Percentiles rank a stretch among this genome's conserved stretches.
These are phyloP conservation scores for Fraxinus quadrangulata DNA, from an alignment of 257 asterid genomes.

Conservation along the genomic window DNA sequence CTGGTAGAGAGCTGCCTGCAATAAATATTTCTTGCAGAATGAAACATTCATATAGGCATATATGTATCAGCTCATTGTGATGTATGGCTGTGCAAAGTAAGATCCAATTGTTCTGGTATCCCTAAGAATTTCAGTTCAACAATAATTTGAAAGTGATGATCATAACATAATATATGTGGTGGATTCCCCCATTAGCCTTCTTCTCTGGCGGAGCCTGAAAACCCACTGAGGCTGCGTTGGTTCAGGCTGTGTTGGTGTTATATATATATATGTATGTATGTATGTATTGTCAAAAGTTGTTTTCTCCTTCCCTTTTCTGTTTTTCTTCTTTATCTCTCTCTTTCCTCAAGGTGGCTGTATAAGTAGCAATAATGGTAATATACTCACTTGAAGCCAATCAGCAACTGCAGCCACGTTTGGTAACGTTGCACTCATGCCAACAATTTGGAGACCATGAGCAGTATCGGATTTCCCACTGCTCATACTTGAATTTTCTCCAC, in stretches of 20 bases:
- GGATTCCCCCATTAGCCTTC: no score
- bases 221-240: no score
- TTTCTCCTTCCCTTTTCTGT: background rate
- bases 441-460: slow-evolving; percentile 88
- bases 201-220: no score
- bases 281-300: background rate
- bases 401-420: slow-evolving; percentile 97
- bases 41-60: slow-evolving; percentile 21
- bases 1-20: slow-evolving; percentile 93
- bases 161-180: background rate
- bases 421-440: slow-evolving; percentile 98
- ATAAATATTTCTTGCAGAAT: slow-evolving; percentile 14
- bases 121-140: background rate
- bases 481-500: slow-evolving; percentile 88
- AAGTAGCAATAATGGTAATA: slow-evolving; percentile 16
- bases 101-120: background rate
- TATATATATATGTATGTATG: no score
- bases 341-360: slow-evolving; percentile 1
- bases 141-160: background rate
- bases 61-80: background rate
- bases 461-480: slow-evolving; percentile 80
- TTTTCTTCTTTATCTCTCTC: background rate
- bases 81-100: slow-evolving; percentile 14
- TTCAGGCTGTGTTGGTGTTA: no score
- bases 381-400: slow-evolving; percentile 92